Base-by-base conservation (phyloP, 352 stramenopile species). In the Globisporangium uncinulatum region DNA sequence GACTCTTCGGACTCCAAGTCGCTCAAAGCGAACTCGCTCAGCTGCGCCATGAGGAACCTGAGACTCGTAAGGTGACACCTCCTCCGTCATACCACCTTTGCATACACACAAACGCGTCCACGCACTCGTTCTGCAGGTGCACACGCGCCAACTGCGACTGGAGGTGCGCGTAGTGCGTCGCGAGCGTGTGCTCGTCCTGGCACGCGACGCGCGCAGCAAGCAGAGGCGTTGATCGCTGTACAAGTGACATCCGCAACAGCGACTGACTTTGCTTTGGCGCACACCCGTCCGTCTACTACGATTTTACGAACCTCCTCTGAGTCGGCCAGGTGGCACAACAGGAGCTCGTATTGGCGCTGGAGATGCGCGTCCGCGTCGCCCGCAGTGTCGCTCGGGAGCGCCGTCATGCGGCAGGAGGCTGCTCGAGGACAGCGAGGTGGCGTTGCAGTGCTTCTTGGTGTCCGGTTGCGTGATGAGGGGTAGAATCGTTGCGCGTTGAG, bases 51-150 rank as follows among this genome's bases (percentile, higher is more conserved):
- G 7, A 48, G 43, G 21, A 31, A 31, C 43, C 43, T 48, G n/a
- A n/a, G 19, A 4, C 42, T 14, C 5, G 15, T 11, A 6, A 42
- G 41, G 1, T 20, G 41, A 3, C 17, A 3, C 42, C 6, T 7
- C 5, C 17, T 47, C 24, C 24, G 24, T 29, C 24, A 1, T 20
- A 8, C 6, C 42, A 11, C 41, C n/a, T 24, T 13, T 19, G 15
- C 41, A 6, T 20, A n/a, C 42, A 46, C 19, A 8, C 42, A 24
- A 9, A n/a, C 42, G 9, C 14, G 1, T 9, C 6, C 41, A 47
- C 43, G n/a, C 43, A 48, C 43, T 48, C 43, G n/a, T 48, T 48
- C 43, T 48, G 43, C 19, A 48, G 20, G 43, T 48, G 43, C 43
- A 48, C 43, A 20, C 43, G 43, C n/a, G 13, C 43, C 19, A 48